Percentiles rank a stretch among this genome's conserved stretches.
These are phyloP conservation scores for Senecio squalidus DNA, from an alignment of 140 eudicot genomes.

Conservation along the genomic window DNA sequence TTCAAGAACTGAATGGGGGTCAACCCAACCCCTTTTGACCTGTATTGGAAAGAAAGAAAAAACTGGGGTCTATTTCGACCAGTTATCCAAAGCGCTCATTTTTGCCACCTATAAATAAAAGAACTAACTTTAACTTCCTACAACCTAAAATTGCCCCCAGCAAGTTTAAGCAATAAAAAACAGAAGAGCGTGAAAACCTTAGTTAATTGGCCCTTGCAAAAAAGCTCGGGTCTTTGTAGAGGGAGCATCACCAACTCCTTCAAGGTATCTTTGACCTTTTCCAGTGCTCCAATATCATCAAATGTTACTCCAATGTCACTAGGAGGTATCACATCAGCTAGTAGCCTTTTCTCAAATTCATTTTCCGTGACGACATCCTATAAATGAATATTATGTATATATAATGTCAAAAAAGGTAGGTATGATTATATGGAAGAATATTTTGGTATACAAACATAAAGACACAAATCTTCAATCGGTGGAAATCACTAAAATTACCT, in stretches of 20 bases:
- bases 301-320: slow-evolving; percentile 95
- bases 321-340: slow-evolving; percentile 88
- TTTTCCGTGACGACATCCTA: slow-evolving; percentile 93
- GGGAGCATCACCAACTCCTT: slow-evolving; percentile 99
- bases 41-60: too few species aligned
- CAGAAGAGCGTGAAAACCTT: slow-evolving; percentile 41
- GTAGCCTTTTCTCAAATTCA: slow-evolving; percentile 91
- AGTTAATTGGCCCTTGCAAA: slow-evolving; percentile 92
- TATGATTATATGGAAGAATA: background rate
- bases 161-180: background rate
- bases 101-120: background rate
- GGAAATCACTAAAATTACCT: slow-evolving; percentile 43
- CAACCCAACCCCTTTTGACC: too few species aligned
- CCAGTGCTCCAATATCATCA: slow-evolving; percentile 97
- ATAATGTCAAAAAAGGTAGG: slow-evolving; percentile 6
- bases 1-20: too few species aligned
- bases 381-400: slow-evolving; percentile 1
- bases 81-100: too few species aligned
- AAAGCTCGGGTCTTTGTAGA: slow-evolving; percentile 90
- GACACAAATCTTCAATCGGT: background rate
- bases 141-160: background rate
- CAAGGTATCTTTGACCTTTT: slow-evolving; percentile 89
- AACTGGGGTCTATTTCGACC: too few species aligned
- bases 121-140: background rate
- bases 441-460: too few species aligned